Conservation (phyloP, 805 yeast species). For the Hanseniaspora clermontiae region DNA sequence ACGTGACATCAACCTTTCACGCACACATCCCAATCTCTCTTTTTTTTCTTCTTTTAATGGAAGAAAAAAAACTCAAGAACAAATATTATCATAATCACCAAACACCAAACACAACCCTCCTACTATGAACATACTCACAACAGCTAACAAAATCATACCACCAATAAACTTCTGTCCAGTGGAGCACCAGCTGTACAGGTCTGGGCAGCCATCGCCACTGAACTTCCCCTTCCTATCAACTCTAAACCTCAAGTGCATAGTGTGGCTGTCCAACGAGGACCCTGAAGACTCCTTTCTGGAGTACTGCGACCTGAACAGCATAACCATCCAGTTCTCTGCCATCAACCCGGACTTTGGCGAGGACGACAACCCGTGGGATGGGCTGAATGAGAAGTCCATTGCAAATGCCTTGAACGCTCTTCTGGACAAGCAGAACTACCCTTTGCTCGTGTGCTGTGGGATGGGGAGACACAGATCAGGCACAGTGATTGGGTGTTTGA, state of each 20-base stretch:
- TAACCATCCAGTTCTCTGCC: slow-evolving; percentile 72
- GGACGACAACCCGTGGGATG: slow-evolving; percentile 88
- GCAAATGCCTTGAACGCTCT: slow-evolving; percentile 67
- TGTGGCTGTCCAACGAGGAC: slow-evolving; percentile 94
- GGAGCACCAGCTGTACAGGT: slow-evolving; percentile 70
- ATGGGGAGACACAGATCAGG: slow-evolving; percentile 99
- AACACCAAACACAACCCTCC: background rate
- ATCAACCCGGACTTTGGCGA: slow-evolving; percentile 61
- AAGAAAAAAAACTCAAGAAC: no score
- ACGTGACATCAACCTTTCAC: no score
- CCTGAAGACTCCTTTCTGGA: slow-evolving; percentile 80
- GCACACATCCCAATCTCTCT: no score
- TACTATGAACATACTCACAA: slow-evolving; percentile 22
- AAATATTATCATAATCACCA: no score
- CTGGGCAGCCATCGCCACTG: slow-evolving; percentile 91
- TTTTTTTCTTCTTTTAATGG: no score
- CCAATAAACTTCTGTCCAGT: slow-evolving; percentile 94
- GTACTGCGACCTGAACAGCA: slow-evolving; percentile 61
- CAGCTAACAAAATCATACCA: slow-evolving; percentile 64
- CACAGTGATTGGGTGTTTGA: slow-evolving; percentile 84
- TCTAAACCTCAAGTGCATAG: slow-evolving; percentile 60
- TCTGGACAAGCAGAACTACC: slow-evolving; percentile 60
- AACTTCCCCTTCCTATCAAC: slow-evolving; percentile 76
- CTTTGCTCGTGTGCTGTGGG: slow-evolving; percentile 85
- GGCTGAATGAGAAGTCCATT: slow-evolving; percentile 71